Evolutionary conservation across 768 basidiomycete genomes (phyloP).

Genomic region (Gyrodon lividus): DNA sequence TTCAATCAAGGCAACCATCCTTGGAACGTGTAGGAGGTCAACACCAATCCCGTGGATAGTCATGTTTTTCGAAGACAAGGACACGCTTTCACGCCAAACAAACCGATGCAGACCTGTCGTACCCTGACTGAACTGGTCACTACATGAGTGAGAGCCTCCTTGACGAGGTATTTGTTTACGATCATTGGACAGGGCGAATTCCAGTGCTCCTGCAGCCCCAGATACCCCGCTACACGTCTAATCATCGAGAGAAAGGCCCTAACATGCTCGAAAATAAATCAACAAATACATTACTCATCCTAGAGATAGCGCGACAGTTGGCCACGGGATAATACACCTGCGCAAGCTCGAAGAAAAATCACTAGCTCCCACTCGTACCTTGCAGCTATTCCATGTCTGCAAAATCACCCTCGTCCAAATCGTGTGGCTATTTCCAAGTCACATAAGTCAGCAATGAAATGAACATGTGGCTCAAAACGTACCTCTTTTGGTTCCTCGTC

Average conservation of each 20-base stretch:
- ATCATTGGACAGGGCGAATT: too few relatives aligned
- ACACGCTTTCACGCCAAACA: not conserved
- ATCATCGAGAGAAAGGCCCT: too few relatives aligned
- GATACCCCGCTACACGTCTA: too few relatives aligned
- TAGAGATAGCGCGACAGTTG: too few relatives aligned
- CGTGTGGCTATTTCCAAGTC: constrained; percentile 63
- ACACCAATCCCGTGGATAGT: constrained; percentile 72
- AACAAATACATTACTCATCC: not conserved
- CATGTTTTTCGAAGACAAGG: constrained; percentile 36
- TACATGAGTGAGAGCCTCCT: too few relatives aligned
- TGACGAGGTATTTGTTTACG: too few relatives aligned
- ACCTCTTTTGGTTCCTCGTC: constrained; percentile 97
- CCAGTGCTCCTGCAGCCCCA: too few relatives aligned
- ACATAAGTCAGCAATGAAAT: constrained; percentile 7
- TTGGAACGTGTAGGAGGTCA: constrained; percentile 69
- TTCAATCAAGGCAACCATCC: constrained; percentile 53
- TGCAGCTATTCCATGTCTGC: constrained; percentile 58
- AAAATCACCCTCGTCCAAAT: constrained; percentile 93
- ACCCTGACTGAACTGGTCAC: too few relatives aligned
- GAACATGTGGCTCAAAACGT: constrained; percentile 15
- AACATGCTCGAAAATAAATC: too few relatives aligned
- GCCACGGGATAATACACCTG: not conserved
- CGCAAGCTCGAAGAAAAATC: not conserved
- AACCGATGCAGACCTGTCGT: too few relatives aligned
- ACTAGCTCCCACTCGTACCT: not conserved